Evolutionary conservation across 1,139 yeast species (phyloP), one percentile per base, ranked within the genome.

Genomic region (Saccharomyces hybrid): DNA sequence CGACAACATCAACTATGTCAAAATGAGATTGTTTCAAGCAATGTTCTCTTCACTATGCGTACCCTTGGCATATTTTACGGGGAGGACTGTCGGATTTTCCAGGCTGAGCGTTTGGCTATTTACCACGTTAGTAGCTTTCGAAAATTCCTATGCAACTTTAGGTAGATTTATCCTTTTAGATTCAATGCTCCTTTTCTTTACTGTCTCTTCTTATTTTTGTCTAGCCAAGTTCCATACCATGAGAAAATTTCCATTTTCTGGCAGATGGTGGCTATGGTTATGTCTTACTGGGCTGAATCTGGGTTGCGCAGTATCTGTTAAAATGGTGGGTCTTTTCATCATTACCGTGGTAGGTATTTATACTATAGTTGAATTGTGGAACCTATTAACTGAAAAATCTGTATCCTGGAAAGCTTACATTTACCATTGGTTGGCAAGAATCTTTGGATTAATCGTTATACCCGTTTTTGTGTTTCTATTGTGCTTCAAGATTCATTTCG

Each of bases 241-340:
- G 67, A 89, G 89, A 73, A 71, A 73, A 52, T 67, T 68, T 49
- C 79, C 84, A 31, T 95, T 95, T 68, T 65, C 86, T 26, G 76
- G 85, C 67, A 84, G 87, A 72, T 95, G 99, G 99, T 89, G 95
- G 93, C 84, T 86, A 70, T 91, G 98, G 97, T 74, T 93, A 49
- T 69, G 84, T 44, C 73, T 86, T 58, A 83, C 89, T 14, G 95
- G 95, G 64, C 73, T 86, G 55, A 73, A 80, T 51, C 81, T 86
- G 62, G 95, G 95, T 49, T 84, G 89, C 68, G 81, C 86, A 31
- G 84, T 88, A 66, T 84, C 91, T 9, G 90, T 86, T 51, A 87
- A 87, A 70, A 84, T 86, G 93, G 95, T 86, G 53, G 95, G 95
- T 62, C 75, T 86, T 55, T 84, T 87, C 61, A 85, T 86, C 60